Conservation (phyloP, 768 basidiomycete genomes). For the Boletus rufocinnamomeus region DNA sequence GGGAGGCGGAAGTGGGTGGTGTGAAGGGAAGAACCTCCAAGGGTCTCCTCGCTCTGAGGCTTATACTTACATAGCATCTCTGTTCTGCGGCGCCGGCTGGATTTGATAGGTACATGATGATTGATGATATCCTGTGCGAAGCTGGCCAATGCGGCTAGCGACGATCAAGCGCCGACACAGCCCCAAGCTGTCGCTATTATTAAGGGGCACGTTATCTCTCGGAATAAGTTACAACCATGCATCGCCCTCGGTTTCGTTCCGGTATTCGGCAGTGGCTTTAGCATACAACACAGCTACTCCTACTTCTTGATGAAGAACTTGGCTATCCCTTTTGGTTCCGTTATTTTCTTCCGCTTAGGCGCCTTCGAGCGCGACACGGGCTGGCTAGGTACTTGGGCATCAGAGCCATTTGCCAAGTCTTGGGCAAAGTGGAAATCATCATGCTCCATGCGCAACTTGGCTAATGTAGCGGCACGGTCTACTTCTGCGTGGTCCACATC, state of each 20-base stretch:
- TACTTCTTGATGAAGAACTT: slow-evolving; percentile 47
- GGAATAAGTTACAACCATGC: background rate
- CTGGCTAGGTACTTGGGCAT: slow-evolving; percentile 5
- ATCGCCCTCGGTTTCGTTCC: background rate
- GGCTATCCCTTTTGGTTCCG: slow-evolving; percentile 43
- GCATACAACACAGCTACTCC: background rate
- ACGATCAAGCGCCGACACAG: slow-evolving; percentile 25
- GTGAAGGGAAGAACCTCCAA: slow-evolving; percentile 17
- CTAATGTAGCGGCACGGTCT: slow-evolving; percentile 39
- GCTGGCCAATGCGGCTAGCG: background rate
- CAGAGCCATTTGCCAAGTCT: slow-evolving; percentile 58
- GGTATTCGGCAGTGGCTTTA: background rate
- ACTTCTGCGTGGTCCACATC: slow-evolving; percentile 22
- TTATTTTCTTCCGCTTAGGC: slow-evolving; percentile 35
- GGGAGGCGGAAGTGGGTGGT: slow-evolving; percentile 16
- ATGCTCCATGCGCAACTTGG: slow-evolving; percentile 65
- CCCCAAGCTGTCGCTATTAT: background rate
- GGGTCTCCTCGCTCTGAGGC: background rate
- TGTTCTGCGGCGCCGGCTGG: background rate
- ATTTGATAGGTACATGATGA: slow-evolving; percentile 10
- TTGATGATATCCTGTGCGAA: slow-evolving; percentile 8
- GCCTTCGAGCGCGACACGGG: slow-evolving; percentile 17
- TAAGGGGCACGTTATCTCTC: background rate
- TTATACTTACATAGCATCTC: slow-evolving; percentile 2
- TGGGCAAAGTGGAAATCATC: slow-evolving; percentile 89